phyloP scores from a whole-genome alignment of 2,329 filamentous ascomycete genomes.

The Colletotrichum musicola region DNA sequence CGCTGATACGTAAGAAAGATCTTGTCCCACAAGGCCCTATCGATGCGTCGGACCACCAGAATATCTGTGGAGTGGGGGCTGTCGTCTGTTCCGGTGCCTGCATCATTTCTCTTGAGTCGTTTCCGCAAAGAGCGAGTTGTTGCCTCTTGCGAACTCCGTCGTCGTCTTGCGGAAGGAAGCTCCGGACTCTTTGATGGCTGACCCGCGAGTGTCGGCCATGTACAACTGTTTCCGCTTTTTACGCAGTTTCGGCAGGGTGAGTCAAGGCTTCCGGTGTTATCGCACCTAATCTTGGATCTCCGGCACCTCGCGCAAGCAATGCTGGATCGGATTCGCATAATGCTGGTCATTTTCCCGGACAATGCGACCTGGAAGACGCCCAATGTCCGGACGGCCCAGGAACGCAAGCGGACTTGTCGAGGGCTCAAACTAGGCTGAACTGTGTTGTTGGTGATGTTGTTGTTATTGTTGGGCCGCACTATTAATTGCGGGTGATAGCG shows the following conservation, averaged over 20 bases:
- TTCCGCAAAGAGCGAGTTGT: conserved; percentile 55
- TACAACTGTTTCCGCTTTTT: conserved; percentile 77
- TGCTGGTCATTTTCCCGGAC: conserved; percentile 47
- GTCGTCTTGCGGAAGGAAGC: conserved; percentile 49
- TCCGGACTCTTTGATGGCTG: conserved; percentile 57
- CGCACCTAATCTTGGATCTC: conserved; percentile 87
- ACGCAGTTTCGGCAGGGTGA: conserved; percentile 79
- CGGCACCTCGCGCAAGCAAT: conserved; percentile 83
- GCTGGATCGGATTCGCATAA: conserved; percentile 75
- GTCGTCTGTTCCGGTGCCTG: conserved; percentile 41
- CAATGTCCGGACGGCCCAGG: too few relatives aligned
- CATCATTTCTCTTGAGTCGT: conserved; percentile 56
- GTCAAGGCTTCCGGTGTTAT: conserved; percentile 72
- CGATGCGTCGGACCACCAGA: conserved; percentile 71
- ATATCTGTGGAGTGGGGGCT: conserved; percentile 65
- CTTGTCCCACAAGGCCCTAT: conserved; percentile 74
- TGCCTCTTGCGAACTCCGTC: conserved; percentile 49
- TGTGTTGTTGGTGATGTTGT: too few relatives aligned
- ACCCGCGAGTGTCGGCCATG: conserved; percentile 67
- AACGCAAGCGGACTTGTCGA: not conserved
- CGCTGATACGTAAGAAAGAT: conserved; percentile 77
- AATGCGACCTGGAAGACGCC: not conserved
- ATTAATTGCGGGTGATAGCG: too few relatives aligned
- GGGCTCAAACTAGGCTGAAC: not conserved
- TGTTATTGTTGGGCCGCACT: too few relatives aligned